Base-by-base conservation (phyloP, 768 basidiomycete genomes). In the Mycena belliarum region DNA sequence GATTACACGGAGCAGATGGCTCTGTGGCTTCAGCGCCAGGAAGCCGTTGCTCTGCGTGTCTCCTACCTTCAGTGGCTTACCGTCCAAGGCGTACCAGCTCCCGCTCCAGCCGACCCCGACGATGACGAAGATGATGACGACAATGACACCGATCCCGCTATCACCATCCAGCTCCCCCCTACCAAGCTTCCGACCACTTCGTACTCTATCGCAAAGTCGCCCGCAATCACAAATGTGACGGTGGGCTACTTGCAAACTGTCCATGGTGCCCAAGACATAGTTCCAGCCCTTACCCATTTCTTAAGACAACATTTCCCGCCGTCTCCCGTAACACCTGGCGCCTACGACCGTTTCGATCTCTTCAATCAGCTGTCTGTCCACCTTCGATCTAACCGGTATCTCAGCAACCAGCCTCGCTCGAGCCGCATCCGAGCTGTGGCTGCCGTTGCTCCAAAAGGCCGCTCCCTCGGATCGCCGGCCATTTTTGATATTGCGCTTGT, bases 1-100 rank as follows among this genome's bases (percentile, higher is more conserved):
- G 37, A 38, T 10, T 38, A 38, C 18, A n/a, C 18, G 35, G 33
- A 33, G 26, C 75, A 75, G 52, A 77, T 77, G 75, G 63, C 66
- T 0, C 35, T 24, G 1, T 73, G 69, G 68, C 63, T 77, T 1
- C 47, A 61, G 15, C 59, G 67, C 11, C 68, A 69, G n/a, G 75
- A 75, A 33, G 65, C 68, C 2, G 49, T 73, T 15, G 16, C 53
- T 14, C 45, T 50, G 6, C 63, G 57, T 9, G 6, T 32, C 1
- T n/a, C 52, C 2, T 74, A 65, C 37, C 48, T 75, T 2, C 5
- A 51, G 8, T 73, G 71, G 73, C 10, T 3, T 10, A n/a, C 3
- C 37, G 37, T 4, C 4, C 16, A 38, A n/a, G 7, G 6, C 7
- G 5, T 15, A 10, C 35, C 7, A 15, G 4, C 35, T 16, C 18